These are phyloP conservation scores for Stereum hirsutum DNA, from an alignment of 1,284 basidiomycete genomes.

Conservation along the genomic window DNA sequence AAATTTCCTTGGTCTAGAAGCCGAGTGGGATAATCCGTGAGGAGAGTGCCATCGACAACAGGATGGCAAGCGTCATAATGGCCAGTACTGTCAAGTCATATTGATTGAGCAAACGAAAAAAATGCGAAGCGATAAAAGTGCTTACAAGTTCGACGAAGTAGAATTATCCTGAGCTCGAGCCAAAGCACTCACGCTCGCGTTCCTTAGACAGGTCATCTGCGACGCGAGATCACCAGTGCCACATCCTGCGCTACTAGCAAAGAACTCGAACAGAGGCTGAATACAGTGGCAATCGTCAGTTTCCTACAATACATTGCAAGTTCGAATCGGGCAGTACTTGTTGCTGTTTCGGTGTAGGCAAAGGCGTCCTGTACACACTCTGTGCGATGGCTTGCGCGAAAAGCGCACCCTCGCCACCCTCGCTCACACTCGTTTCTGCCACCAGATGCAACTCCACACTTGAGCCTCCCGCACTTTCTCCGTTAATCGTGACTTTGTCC, in stretches of 20 bases:
- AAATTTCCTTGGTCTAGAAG: conserved; percentile 35
- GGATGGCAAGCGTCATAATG: conserved; percentile 29
- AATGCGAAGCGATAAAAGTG: neutral
- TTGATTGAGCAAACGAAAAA: conserved; percentile 9
- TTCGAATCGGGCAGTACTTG: conserved; percentile 22
- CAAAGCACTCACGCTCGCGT: conserved; percentile 37
- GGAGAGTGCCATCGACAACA: conserved; percentile 38
- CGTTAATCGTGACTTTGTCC: conserved; percentile 46
- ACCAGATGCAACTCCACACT: conserved; percentile 48
- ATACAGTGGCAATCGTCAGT: neutral
- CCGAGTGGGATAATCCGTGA: conserved; percentile 37
- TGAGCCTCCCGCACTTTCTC: conserved; percentile 51
- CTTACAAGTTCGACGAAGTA: conserved; percentile 6
- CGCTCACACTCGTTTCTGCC: conserved; percentile 23
- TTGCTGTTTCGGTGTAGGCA: conserved; percentile 40
- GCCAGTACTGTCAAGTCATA: neutral
- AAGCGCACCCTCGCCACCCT: conserved; percentile 18
- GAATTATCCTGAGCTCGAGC: conserved; percentile 43
- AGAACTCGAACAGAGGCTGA: conserved; percentile 40
- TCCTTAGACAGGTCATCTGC: conserved; percentile 37
- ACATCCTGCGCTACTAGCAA: conserved; percentile 38
- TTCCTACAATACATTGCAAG: neutral
- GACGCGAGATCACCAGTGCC: conserved; percentile 23
- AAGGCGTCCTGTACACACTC: conserved; percentile 42
- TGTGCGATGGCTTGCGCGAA: conserved; percentile 50